Percentiles rank a stretch among this genome's conserved stretches.
Evolutionary conservation across 2,329 filamentous ascomycete genomes (phyloP).

Genomic region (Botryotinia calthae): DNA sequence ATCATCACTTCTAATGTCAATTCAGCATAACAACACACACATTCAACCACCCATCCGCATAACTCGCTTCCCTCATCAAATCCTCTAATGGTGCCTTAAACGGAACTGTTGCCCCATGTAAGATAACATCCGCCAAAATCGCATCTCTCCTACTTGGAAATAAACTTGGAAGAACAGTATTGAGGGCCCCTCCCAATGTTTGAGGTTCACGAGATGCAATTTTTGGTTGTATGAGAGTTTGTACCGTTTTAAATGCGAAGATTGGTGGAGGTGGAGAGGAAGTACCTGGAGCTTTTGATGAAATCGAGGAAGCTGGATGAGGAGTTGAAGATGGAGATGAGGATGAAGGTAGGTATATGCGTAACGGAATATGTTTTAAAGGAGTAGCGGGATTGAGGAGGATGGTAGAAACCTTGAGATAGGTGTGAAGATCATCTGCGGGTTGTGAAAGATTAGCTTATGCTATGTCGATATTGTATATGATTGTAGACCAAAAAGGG

Average conservation of each 20-base stretch:
- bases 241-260: slow-evolving; percentile 68
- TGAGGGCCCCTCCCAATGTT: slow-evolving; percentile 75
- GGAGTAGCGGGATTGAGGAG: slow-evolving; percentile 73
- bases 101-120: slow-evolving; percentile 83
- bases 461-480: neutral
- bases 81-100: slow-evolving; percentile 79
- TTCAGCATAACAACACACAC: slow-evolving; percentile 67
- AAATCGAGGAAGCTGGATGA: slow-evolving; percentile 42
- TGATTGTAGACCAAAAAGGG: neutral
- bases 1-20: slow-evolving; percentile 6
- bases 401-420: slow-evolving; percentile 70
- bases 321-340: slow-evolving; percentile 62
- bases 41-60: slow-evolving; percentile 90
- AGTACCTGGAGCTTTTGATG: slow-evolving; percentile 19
- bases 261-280: slow-evolving; percentile 34
- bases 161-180: slow-evolving; percentile 70
- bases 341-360: slow-evolving; percentile 75
- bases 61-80: slow-evolving; percentile 76
- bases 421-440: slow-evolving; percentile 69
- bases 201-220: slow-evolving; percentile 51
- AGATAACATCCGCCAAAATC: slow-evolving; percentile 75
- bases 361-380: slow-evolving; percentile 80
- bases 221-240: slow-evolving; percentile 64
- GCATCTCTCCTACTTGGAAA: slow-evolving; percentile 86
- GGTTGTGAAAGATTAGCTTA: slow-evolving; percentile 10